Evolutionary conservation across 257 asterid genomes (phyloP).

Genomic region (Eustoma russellianum): DNA sequence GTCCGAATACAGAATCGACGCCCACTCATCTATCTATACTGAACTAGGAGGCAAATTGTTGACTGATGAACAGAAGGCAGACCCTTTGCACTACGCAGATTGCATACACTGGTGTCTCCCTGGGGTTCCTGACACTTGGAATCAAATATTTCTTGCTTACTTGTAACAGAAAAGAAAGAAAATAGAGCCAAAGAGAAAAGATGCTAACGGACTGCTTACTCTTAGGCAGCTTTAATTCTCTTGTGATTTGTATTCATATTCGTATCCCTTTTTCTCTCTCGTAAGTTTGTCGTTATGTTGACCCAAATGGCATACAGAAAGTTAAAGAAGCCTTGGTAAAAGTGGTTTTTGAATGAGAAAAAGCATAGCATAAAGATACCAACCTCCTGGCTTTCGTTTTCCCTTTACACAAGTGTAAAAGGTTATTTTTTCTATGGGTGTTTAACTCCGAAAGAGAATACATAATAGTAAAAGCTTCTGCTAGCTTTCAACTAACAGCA

Average conservation of each 20-base stretch:
- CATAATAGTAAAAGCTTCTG: no score
- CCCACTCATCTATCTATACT: constrained; percentile 64
- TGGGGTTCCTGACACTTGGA: constrained; percentile 89
- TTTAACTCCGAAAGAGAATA: no score
- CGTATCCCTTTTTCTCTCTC: not conserved
- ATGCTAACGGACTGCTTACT: not conserved
- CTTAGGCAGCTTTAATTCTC: not conserved
- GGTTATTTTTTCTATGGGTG: no score
- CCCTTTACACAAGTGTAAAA: no score
- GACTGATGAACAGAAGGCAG: constrained; percentile 53
- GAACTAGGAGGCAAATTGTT: constrained; percentile 56
- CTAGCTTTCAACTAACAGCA: no score
- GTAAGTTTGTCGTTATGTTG: not conserved
- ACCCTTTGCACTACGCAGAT: constrained; percentile 64
- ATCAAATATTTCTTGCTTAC: constrained; percentile 58
- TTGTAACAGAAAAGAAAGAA: constrained; percentile 20
- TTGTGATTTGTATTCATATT: not conserved
- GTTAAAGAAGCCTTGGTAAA: no score
- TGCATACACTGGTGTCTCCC: constrained; percentile 95
- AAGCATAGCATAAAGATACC: no score
- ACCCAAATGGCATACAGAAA: no score
- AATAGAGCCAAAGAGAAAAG: not conserved
- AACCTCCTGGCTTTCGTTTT: no score
- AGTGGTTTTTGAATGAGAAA: no score
- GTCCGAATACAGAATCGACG: constrained; percentile 72